phyloP scores from a whole-genome alignment of 108 stramenopile genomes.

The Cyclotella choctawhatcheeana region DNA sequence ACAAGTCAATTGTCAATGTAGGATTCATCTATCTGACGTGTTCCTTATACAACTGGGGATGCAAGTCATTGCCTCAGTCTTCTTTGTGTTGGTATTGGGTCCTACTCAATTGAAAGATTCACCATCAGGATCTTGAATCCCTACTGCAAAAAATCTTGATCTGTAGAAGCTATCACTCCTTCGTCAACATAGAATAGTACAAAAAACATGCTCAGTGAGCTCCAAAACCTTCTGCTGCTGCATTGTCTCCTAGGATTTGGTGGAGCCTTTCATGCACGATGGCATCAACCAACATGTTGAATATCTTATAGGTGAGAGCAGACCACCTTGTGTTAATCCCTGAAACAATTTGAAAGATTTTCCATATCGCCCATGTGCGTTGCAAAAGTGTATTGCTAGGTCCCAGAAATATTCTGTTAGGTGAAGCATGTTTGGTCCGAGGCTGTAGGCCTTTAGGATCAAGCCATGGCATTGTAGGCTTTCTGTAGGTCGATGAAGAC shows the following conservation, averaged over 20 bases:
- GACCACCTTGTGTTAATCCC: background rate
- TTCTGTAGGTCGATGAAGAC: background rate
- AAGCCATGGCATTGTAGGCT: background rate
- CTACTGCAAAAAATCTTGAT: constrained; percentile 11
- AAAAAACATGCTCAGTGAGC: no score
- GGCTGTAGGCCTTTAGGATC: constrained; percentile 16
- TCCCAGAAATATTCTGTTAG: no score
- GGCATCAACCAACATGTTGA: constrained; percentile 40
- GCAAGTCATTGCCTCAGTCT: constrained; percentile 31
- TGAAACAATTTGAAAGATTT: constrained; percentile 7
- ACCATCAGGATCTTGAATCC: constrained; percentile 17
- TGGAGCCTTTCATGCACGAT: constrained; percentile 8
- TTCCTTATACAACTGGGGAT: background rate
- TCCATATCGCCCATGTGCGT: constrained; percentile 12
- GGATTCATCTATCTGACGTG: no score
- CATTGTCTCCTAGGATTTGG: no score
- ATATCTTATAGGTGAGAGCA: constrained; percentile 10
- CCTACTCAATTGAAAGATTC: constrained; percentile 16
- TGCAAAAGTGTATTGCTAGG: no score
- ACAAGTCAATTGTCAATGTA: no score
- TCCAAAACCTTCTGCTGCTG: no score
- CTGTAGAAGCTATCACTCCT: constrained; percentile 1
- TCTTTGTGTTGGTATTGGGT: constrained; percentile 20
- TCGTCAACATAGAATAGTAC: constrained; percentile 34
- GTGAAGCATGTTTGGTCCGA: background rate